A percentile compares a stretch with the other conserved stretches of the same genome.
Evolutionary conservation across 192 early-diverging fungal genomes (phyloP).

Genomic region (Coemansia sp.): DNA sequence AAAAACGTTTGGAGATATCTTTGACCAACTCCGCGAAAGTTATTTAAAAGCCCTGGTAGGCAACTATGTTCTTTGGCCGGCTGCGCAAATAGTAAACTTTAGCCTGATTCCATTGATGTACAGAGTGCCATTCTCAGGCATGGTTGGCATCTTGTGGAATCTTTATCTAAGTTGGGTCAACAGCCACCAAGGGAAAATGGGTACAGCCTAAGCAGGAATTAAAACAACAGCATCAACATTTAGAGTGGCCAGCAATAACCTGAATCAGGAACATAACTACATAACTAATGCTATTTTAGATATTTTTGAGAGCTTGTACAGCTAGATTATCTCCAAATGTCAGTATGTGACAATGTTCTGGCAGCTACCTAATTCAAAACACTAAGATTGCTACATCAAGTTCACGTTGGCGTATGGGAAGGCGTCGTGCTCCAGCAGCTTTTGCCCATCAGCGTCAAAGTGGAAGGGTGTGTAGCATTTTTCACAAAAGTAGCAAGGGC

Average conservation of each 20-base stretch:
- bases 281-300: neutral
- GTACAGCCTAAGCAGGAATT: no score
- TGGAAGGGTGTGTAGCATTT: conserved; percentile 72
- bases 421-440: conserved; percentile 51
- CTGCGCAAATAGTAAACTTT: conserved; percentile 70
- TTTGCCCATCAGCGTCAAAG: conserved; percentile 58
- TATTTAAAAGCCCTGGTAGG: conserved; percentile 21
- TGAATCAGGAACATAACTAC: neutral
- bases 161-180: conserved; percentile 67
- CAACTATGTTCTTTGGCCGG: conserved; percentile 61
- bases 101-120: conserved; percentile 63
- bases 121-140: conserved; percentile 65
- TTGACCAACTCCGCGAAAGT: conserved; percentile 53
- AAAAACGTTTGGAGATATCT: conserved; percentile 44
- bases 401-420: conserved; percentile 56
- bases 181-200: conserved; percentile 14
- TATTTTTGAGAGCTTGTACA: neutral
- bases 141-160: conserved; percentile 69
- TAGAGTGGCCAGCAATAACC: no score
- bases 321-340: neutral
- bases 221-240: no score
- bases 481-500: conserved; percentile 69
- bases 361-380: neutral
- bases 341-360: neutral
- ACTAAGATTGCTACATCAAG: conserved; percentile 21